Percentiles rank a stretch among this genome's conserved stretches.
These are phyloP conservation scores for Serendipita sp. DNA, from an alignment of 768 basidiomycete genomes.

Conservation along the genomic window DNA sequence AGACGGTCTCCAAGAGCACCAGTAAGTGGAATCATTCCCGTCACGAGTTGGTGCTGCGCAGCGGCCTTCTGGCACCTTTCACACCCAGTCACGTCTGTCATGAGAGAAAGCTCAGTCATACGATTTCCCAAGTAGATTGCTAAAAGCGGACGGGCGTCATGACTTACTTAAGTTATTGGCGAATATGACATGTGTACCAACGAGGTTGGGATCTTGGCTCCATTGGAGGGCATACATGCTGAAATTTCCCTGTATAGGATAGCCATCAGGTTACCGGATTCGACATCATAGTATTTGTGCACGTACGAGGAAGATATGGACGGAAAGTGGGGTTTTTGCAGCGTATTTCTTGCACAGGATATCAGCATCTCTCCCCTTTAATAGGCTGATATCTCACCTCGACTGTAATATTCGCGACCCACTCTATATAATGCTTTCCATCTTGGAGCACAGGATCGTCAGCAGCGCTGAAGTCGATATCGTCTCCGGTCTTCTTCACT, in stretches of 20 bases:
- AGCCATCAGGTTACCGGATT: too few species aligned
- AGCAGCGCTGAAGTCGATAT: too few species aligned
- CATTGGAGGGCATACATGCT: conserved; percentile 10
- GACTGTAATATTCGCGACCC: neutral
- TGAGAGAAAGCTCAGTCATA: neutral
- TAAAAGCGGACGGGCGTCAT: too few species aligned
- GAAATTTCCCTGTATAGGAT: too few species aligned
- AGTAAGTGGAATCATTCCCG: conserved; percentile 24
- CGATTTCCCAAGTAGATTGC: neutral
- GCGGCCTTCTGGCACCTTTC: neutral
- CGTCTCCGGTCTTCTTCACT: too few species aligned
- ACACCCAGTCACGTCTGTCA: neutral
- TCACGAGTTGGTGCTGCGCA: conserved; percentile 7
- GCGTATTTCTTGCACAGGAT: neutral
- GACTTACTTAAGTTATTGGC: conserved; percentile 18
- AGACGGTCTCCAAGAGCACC: conserved; percentile 23
- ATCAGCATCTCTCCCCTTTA: neutral
- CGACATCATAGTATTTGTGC: too few species aligned
- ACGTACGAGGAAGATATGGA: conserved; percentile 35
- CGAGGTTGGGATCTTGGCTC: conserved; percentile 23
- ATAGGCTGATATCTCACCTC: neutral
- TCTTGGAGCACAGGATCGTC: too few species aligned
- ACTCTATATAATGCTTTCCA: neutral
- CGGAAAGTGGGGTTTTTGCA: conserved; percentile 22
- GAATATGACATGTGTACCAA: conserved; percentile 31